Conservation (phyloP, 2,329 filamentous ascomycete genomes). For the Bipolaris bicolor region DNA sequence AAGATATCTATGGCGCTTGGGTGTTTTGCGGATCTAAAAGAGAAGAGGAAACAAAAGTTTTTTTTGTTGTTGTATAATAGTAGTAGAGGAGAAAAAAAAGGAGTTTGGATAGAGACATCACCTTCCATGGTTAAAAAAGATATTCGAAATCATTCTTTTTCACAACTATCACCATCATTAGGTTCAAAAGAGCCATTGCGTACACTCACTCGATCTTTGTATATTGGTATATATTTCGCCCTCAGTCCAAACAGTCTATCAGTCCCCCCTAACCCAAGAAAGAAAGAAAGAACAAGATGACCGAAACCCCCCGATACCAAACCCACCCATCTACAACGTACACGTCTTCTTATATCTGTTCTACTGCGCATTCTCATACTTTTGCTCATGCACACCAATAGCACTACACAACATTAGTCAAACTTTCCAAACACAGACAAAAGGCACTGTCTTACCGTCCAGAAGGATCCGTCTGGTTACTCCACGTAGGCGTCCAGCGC, state of each 20-base stretch:
- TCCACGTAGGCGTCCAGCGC: conserved; percentile 98
- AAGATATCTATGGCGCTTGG: no score
- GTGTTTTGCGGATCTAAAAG: no score
- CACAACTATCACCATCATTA: not conserved
- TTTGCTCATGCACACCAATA: conserved; percentile 44
- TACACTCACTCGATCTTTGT: not conserved
- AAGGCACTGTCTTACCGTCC: conserved; percentile 67
- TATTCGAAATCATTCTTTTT: not conserved
- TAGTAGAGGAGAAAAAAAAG: no score
- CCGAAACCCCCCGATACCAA: not conserved
- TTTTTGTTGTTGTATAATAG: no score
- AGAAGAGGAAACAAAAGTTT: no score
- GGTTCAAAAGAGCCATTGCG: not conserved
- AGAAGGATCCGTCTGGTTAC: conserved; percentile 92
- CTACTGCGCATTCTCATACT: conserved; percentile 38
- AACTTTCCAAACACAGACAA: not conserved
- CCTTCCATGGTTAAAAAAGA: not conserved
- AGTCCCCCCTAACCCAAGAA: not conserved
- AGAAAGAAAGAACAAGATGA: conserved; percentile 1
- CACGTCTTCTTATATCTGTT: not conserved
- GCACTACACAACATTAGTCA: conserved; percentile 34
- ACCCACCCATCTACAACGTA: not conserved
- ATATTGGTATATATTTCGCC: conserved; percentile 5
- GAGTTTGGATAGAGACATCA: not conserved
- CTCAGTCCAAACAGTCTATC: conserved; percentile 4